Evolutionary conservation across 768 basidiomycete genomes (phyloP), one percentile per base, ranked within the genome.

Genomic region (Lyophyllum atratum): DNA sequence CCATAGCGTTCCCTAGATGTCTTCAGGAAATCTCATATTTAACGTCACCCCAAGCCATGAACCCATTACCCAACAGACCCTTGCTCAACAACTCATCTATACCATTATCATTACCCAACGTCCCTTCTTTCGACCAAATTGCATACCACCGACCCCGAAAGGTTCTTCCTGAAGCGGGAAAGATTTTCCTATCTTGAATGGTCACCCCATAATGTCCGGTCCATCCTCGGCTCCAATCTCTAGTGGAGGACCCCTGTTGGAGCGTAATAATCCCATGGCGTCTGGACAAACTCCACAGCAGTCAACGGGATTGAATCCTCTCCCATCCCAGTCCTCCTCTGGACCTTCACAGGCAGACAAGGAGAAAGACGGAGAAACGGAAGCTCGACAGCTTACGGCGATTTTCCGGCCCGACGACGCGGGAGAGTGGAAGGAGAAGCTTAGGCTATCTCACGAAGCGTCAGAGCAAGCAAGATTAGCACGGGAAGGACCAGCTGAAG

Each of bases 21-120:
- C 80, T 99, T 24, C 97, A 98, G 76, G 97, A 99, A 80, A 92
- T 99, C 63, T 92, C 93, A 12, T 99, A 99, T 73, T 79, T 99
- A 52, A 99, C 97, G 1, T 98, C 96, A 0, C 89, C 94, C 1
- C 92, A 97, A 71, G 95, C 97, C 6, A 89, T 98, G 83, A 99
- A 99, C 70, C 97, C 97, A 43, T 80, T 98, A 49, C 94, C 94
- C 2, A 91, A 93, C 58, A 85, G 93, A 64, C 90, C 92, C 2
- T 78, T 93, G 55, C 72, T 87, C 55, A 85, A 81, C 64, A 90
- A 85, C 66, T 71, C 86, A 26, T 77, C 83, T 47, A 80, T 87
- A 52, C 82, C 86, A 34, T 77, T 89, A 59, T 76, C 85, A 37
- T 74, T 90, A 55, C 87, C 87, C 49, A 90, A 89, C 64, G 81